A percentile compares a stretch with the other conserved stretches of the same genome.
These are phyloP conservation scores for Pleoardoris graminearum DNA, from an alignment of 2,329 filamentous ascomycete genomes.

Conservation along the genomic window DNA sequence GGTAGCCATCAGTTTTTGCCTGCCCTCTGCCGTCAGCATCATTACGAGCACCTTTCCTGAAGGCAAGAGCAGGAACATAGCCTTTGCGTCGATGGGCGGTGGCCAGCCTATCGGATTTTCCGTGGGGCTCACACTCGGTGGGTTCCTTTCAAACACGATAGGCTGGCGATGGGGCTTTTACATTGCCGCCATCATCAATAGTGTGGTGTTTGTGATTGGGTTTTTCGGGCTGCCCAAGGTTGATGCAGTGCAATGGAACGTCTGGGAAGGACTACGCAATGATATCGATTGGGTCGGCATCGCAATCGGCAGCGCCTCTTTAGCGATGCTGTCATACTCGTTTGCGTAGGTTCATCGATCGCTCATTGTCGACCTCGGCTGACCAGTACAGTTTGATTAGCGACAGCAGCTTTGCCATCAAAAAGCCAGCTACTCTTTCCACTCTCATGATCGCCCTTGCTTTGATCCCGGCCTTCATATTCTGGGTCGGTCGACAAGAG, in stretches of 20 bases:
- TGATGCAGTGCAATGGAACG: slow-evolving; percentile 26
- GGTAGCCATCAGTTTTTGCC: slow-evolving; percentile 52
- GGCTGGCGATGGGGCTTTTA: slow-evolving; percentile 60
- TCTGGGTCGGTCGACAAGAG: slow-evolving; percentile 59
- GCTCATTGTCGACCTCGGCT: background rate
- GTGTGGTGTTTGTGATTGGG: slow-evolving; percentile 45
- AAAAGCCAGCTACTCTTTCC: slow-evolving; percentile 50
- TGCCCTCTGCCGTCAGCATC: slow-evolving; percentile 55
- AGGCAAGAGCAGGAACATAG: slow-evolving; percentile 56
- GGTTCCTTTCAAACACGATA: slow-evolving; percentile 53
- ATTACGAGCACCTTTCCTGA: slow-evolving; percentile 53
- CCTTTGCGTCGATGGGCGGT: slow-evolving; percentile 56
- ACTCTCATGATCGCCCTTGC: slow-evolving; percentile 51
- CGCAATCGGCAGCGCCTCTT: slow-evolving; percentile 49
- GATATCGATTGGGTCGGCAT: slow-evolving; percentile 61
- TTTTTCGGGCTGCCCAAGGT: slow-evolving; percentile 45
- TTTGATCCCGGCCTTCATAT: slow-evolving; percentile 55
- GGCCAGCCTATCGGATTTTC: slow-evolving; percentile 58
- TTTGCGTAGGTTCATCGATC: slow-evolving; percentile 51
- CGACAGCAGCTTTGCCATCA: slow-evolving; percentile 48
- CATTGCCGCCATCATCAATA: slow-evolving; percentile 51
- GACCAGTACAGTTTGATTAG: slow-evolving; percentile 39
- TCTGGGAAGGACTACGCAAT: slow-evolving; percentile 36
- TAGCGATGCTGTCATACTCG: slow-evolving; percentile 58
- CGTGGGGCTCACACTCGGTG: slow-evolving; percentile 56